A percentile compares a stretch with the other conserved stretches of the same genome.
Conservation (phyloP, 257 asterid genomes). For the Thymus quinquecostatus region DNA sequence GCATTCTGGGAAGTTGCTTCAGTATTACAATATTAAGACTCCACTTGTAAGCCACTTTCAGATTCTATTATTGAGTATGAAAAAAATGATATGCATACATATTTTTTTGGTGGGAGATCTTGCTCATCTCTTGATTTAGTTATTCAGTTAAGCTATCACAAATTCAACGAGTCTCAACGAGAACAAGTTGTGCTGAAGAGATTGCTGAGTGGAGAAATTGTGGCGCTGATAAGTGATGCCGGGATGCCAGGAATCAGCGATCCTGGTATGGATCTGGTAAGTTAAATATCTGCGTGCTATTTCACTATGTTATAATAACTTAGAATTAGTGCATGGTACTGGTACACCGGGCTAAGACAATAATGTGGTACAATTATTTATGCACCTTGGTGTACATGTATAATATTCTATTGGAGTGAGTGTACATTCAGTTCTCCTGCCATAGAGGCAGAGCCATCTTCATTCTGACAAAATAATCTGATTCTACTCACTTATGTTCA, state of each 20-base stretch:
- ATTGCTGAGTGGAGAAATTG: conserved; percentile 74
- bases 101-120: conserved; percentile 21
- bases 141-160: conserved; percentile 95
- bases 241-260: conserved; percentile 97
- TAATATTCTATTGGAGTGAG: neutral
- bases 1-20: conserved; percentile 95
- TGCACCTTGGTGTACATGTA: neutral
- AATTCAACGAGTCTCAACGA: conserved; percentile 86
- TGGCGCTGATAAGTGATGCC: conserved; percentile 93
- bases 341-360: neutral
- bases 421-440: conserved; percentile 5
- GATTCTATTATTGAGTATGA: conserved; percentile 20
- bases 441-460: conserved; percentile 10
- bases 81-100: neutral
- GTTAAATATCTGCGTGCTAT: conserved; percentile 33
- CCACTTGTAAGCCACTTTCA: conserved; percentile 72
- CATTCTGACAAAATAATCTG: neutral
- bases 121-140: conserved; percentile 49
- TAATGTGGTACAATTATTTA: neutral
- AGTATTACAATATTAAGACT: conserved; percentile 71
- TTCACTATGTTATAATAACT: neutral
- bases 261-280: conserved; percentile 92
- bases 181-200: conserved; percentile 73
- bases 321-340: neutral
- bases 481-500: conserved; percentile 5